Percentiles rank a stretch among this genome's conserved stretches.
These are phyloP conservation scores for Fusarium pseudonygamai DNA, from an alignment of 2,329 filamentous ascomycete genomes.

Conservation along the genomic window DNA sequence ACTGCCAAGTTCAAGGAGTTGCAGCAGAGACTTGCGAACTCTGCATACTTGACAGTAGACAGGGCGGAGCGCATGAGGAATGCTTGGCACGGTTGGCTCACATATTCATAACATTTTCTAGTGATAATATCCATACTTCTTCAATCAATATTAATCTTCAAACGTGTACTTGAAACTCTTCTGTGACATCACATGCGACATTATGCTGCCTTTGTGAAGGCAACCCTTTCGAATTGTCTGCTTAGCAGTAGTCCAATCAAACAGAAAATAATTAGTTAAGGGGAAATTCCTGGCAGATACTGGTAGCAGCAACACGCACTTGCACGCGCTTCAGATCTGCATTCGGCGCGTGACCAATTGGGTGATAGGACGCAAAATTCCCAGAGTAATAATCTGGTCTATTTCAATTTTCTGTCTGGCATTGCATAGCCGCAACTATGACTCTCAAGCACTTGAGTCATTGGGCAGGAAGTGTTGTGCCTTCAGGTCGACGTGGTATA, in stretches of 20 bases:
- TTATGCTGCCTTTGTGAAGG: too few relatives aligned
- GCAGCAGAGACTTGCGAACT: constrained; percentile 27
- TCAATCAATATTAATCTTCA: fast-evolving
- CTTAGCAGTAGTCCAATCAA: fast-evolving
- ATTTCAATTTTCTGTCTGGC: too few relatives aligned
- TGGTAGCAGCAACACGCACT: background rate
- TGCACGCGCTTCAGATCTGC: background rate
- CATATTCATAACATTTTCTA: constrained; percentile 28
- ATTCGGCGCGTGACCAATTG: background rate
- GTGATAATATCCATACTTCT: background rate
- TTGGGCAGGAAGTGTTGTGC: fast-evolving
- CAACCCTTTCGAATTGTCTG: fast-evolving
- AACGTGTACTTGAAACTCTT: fast-evolving
- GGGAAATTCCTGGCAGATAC: fast-evolving
- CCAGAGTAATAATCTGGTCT: fast-evolving
- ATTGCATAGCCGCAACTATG: fast-evolving
- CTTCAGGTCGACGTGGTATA: fast-evolving
- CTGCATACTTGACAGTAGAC: constrained; percentile 27
- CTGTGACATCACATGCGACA: background rate
- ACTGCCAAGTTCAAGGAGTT: constrained; percentile 45
- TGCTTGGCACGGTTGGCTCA: constrained; percentile 40
- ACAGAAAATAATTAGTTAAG: fast-evolving
- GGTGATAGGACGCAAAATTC: background rate
- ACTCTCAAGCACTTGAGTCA: too few relatives aligned
- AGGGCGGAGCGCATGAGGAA: constrained; percentile 36